Evolutionary conservation across 345 rosid species (phyloP).

Genomic region (Eucalyptus sp.): DNA sequence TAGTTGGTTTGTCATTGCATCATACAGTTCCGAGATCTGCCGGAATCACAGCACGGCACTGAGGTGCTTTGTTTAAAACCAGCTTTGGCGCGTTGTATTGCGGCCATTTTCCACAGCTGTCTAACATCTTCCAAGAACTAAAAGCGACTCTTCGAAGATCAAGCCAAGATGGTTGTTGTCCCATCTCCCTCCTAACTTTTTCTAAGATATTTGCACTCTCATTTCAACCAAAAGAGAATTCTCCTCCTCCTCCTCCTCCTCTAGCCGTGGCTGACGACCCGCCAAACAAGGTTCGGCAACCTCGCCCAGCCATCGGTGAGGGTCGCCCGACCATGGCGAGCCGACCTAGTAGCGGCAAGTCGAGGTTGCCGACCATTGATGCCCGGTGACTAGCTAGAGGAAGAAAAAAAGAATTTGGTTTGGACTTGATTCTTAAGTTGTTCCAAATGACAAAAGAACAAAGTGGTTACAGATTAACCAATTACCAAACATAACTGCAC

Average conservation of each 20-base stretch:
- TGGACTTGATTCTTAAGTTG: too few relatives aligned
- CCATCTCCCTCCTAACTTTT: not conserved
- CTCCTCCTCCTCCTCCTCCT: too few relatives aligned
- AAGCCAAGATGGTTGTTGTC: not conserved
- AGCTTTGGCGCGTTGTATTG: not conserved
- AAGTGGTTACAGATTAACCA: too few relatives aligned
- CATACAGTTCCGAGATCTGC: not conserved
- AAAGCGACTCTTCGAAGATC: not conserved
- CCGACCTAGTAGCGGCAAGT: rapidly evolving
- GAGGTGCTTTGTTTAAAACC: not conserved
- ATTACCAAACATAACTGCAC: too few relatives aligned
- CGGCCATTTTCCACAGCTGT: not conserved
- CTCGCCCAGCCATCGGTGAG: too few relatives aligned
- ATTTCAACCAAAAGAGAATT: not conserved
- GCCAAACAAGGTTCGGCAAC: too few relatives aligned
- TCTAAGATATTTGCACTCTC: not conserved
- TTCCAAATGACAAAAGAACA: too few relatives aligned
- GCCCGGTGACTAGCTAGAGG: rapidly evolving
- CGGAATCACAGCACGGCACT: not conserved
- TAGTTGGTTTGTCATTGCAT: not conserved
- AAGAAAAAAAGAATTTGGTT: too few relatives aligned
- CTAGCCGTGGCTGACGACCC: rapidly evolving
- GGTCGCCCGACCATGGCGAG: too few relatives aligned
- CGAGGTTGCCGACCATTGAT: rapidly evolving
- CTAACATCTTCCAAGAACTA: not conserved